Evolutionary conservation across 2,329 filamentous ascomycete species (phyloP).

Genomic region (Juglanconis juglandina): DNA sequence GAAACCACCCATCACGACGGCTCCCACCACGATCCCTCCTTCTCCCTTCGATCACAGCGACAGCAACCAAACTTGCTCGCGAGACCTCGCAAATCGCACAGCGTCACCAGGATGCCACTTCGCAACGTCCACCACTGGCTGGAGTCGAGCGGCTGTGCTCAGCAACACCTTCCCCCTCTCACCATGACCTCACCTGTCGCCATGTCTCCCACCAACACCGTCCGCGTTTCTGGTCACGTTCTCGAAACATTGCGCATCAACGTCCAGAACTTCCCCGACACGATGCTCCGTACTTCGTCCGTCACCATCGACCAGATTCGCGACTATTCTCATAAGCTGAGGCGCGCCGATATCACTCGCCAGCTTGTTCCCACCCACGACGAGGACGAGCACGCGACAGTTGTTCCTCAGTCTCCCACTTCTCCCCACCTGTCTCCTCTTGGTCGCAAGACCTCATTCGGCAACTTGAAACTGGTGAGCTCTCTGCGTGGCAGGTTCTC

Average conservation of each 20-base stretch:
- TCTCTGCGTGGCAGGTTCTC: constrained; percentile 12
- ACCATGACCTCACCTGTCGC: not conserved
- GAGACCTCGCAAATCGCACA: constrained; percentile 14
- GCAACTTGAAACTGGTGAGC: constrained; percentile 10
- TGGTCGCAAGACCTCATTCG: constrained; percentile 6
- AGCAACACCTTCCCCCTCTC: not conserved
- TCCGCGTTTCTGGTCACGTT: constrained; percentile 51
- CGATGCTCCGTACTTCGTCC: constrained; percentile 54
- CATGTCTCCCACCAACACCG: constrained; percentile 24
- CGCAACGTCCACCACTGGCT: constrained; percentile 18
- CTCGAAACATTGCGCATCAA: constrained; percentile 53
- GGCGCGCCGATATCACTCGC: constrained; percentile 28
- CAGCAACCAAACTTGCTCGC: constrained; percentile 1
- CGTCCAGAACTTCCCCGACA: constrained; percentile 56
- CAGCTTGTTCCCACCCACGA: constrained; percentile 6
- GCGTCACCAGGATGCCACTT: constrained; percentile 7
- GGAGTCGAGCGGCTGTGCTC: constrained; percentile 9
- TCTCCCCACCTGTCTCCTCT: not conserved
- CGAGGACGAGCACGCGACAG: constrained; percentile 19
- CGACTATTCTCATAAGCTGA: constrained; percentile 50
- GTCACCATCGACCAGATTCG: constrained; percentile 57
- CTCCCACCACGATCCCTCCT: not conserved
- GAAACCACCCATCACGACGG: not conserved
- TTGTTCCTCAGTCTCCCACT: constrained; percentile 1
- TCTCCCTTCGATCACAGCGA: not conserved